Evolutionary conservation across 2,329 filamentous ascomycete genomes (phyloP).

Genomic region (Colletotrichum sp.): DNA sequence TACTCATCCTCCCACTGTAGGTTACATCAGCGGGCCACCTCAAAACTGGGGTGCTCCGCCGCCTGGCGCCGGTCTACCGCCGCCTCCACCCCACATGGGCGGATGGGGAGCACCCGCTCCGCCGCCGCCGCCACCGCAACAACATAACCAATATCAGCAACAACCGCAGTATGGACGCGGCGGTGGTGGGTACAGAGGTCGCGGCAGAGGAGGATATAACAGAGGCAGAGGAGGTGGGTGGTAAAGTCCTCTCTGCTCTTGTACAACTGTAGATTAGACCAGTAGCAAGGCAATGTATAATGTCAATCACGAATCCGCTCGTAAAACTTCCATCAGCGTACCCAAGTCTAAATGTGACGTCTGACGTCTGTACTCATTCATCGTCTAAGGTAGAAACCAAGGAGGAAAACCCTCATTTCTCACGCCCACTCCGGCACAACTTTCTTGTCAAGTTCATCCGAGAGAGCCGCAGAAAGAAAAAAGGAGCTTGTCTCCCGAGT

Average conservation of each 20-base stretch:
- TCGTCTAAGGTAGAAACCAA: conserved; percentile 19
- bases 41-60: conserved; percentile 22
- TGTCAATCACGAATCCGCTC: background rate
- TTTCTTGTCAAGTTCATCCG: background rate
- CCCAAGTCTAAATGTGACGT: conserved; percentile 13
- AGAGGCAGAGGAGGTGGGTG: conserved; percentile 12
- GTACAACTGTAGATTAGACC: background rate
- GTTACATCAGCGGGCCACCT: conserved; percentile 20
- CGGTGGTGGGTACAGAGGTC: conserved; percentile 7
- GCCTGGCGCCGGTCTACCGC: background rate
- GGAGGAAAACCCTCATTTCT: conserved; percentile 4
- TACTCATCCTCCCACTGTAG: conserved; percentile 25
- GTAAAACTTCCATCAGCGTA: background rate
- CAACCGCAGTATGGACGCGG: conserved; percentile 16
- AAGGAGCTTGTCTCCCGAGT: conserved; percentile 9
- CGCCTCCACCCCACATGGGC: background rate
- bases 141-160: conserved; percentile 3
- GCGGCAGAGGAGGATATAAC: conserved; percentile 17
- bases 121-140: conserved; percentile 14
- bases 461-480: conserved; percentile 8
- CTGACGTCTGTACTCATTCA: conserved; percentile 21
- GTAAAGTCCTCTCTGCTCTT: background rate
- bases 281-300: background rate
- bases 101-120: conserved; percentile 5
- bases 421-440: background rate